phyloP scores from a whole-genome alignment of 78 protist species.

The Dictyostelium discoideum region DNA sequence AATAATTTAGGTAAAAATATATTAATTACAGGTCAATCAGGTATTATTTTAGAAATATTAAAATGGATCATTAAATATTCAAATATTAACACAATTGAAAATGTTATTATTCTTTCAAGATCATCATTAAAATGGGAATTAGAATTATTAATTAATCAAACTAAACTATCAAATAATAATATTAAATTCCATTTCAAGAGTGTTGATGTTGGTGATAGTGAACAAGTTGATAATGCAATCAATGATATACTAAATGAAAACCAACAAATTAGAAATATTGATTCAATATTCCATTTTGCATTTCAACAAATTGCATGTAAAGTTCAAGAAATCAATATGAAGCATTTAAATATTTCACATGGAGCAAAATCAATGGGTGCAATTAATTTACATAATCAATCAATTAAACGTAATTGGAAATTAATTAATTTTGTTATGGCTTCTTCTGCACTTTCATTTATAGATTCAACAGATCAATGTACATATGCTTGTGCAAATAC shows the following conservation, averaged over 20 bases:
- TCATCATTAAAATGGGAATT: conserved; percentile 36
- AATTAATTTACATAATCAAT: conserved; percentile 59
- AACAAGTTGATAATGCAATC: not conserved
- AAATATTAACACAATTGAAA: not conserved
- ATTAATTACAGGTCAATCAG: conserved; percentile 51
- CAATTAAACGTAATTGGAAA: not conserved
- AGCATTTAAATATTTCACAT: not conserved
- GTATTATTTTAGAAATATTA: not conserved
- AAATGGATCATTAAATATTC: conserved; percentile 6
- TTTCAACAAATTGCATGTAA: not conserved
- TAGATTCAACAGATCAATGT: conserved; percentile 27
- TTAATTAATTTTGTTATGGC: conserved; percentile 42
- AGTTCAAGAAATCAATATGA: not conserved
- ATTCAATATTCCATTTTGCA: conserved; percentile 64
- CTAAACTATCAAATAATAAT: not conserved
- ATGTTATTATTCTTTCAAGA: not conserved
- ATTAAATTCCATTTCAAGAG: not conserved
- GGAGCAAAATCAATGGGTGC: conserved; percentile 84
- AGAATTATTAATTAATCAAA: not conserved
- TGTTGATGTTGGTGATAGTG: not conserved
- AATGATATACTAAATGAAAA: not conserved
- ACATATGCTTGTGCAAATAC: conserved; percentile 81
- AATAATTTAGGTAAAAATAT: not conserved
- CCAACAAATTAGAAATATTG: not conserved
- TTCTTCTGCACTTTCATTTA: conserved; percentile 37